Evolutionary conservation across 2,329 filamentous ascomycete genomes (phyloP).

Genomic region (Neonectria neomacrospora): DNA sequence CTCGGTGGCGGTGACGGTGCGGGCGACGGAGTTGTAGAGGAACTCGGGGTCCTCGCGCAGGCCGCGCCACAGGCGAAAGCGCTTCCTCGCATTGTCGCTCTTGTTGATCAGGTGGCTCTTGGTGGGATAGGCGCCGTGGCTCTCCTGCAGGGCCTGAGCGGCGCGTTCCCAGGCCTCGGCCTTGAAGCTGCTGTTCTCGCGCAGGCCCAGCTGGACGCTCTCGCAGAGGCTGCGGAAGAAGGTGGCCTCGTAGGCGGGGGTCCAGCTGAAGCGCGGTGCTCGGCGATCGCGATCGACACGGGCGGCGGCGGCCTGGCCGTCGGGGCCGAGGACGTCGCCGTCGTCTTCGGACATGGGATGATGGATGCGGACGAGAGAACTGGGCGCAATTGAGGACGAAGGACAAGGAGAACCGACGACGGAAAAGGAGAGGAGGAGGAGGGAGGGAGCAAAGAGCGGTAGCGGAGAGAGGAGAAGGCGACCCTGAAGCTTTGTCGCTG

Average conservation of each 20-base stretch:
- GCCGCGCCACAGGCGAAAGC: slow-evolving; percentile 70
- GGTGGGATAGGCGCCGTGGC: slow-evolving; percentile 66
- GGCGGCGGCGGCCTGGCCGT: slow-evolving; percentile 47
- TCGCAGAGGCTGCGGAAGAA: slow-evolving; percentile 71
- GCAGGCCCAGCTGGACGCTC: slow-evolving; percentile 66
- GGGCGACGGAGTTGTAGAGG: slow-evolving; percentile 61
- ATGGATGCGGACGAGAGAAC: neutral
- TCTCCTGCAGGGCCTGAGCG: slow-evolving; percentile 63
- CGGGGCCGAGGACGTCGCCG: slow-evolving; percentile 49
- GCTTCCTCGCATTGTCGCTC: slow-evolving; percentile 71
- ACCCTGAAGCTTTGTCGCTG: neutral
- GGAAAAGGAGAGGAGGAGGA: neutral
- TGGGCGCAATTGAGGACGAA: slow-evolving; percentile 1
- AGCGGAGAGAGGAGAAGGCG: neutral
- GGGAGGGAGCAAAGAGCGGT: neutral
- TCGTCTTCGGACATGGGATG: slow-evolving; percentile 54
- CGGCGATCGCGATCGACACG: slow-evolving; percentile 54
- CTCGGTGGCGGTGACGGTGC: slow-evolving; percentile 65
- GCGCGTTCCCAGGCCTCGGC: slow-evolving; percentile 70
- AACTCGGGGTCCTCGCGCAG: slow-evolving; percentile 68
- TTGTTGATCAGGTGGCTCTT: slow-evolving; percentile 73
- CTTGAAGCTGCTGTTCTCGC: slow-evolving; percentile 70
- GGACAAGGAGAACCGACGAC: too few species aligned
- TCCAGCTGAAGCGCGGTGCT: slow-evolving; percentile 69
- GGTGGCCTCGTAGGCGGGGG: slow-evolving; percentile 66